Conservation (phyloP, 371 early-diverging fungal species). For the Homolaphlyctis polyrhiza region DNA sequence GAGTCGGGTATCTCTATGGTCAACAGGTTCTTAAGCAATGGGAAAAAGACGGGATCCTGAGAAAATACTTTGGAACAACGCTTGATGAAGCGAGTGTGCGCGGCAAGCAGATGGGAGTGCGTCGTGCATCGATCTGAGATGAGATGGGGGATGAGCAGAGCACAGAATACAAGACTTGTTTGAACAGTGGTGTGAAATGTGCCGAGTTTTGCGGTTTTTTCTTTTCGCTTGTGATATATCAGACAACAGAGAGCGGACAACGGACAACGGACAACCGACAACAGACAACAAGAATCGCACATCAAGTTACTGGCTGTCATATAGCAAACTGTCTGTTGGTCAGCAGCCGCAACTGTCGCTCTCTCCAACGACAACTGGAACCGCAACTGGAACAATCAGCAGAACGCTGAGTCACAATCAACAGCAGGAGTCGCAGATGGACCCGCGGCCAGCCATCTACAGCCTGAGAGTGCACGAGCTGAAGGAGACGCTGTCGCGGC, state of each 20-base stretch:
- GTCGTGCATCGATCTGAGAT: constrained; percentile 6
- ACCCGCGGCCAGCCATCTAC: not conserved
- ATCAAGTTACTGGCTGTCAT: not conserved
- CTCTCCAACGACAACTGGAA: not conserved
- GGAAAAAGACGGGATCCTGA: constrained; percentile 70
- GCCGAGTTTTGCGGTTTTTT: too few species aligned
- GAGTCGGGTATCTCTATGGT: constrained; percentile 88
- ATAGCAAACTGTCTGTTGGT: not conserved
- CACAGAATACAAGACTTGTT: too few species aligned
- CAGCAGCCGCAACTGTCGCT: not conserved
- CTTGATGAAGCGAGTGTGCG: not conserved
- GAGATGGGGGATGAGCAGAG: too few species aligned
- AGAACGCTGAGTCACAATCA: not conserved
- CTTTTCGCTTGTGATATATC: too few species aligned
- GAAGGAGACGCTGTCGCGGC: not conserved
- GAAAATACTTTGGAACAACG: constrained; percentile 35
- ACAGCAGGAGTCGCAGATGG: not conserved
- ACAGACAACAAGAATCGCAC: not conserved
- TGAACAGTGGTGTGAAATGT: too few species aligned
- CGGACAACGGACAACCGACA: too few species aligned
- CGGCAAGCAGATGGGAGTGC: not conserved
- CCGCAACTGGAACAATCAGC: not conserved
- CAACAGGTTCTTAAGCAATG: constrained; percentile 75
- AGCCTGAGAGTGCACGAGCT: not conserved
- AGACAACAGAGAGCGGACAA: too few species aligned